Evolutionary conservation across 1,139 yeast species (phyloP).

Genomic region (Taphrina deformans): DNA sequence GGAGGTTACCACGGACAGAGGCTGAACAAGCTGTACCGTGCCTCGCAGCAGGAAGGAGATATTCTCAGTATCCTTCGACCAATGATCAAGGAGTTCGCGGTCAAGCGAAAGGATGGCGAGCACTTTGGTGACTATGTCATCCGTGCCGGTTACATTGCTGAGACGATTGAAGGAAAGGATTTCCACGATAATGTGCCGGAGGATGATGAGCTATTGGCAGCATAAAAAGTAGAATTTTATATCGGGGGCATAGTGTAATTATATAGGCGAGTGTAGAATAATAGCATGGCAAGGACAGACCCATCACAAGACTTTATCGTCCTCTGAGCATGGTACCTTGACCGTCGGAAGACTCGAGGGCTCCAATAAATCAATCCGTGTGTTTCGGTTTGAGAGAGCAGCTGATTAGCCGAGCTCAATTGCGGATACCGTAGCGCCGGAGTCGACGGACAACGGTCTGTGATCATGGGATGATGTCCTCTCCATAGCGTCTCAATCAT

Average conservation of each 20-base stretch:
- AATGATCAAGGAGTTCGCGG: slow-evolving; percentile 88
- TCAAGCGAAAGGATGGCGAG: slow-evolving; percentile 86
- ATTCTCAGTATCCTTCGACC: slow-evolving; percentile 75
- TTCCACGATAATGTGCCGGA: slow-evolving; percentile 79
- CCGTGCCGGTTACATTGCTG: slow-evolving; percentile 80
- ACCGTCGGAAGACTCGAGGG: too few species aligned
- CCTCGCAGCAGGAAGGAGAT: slow-evolving; percentile 88
- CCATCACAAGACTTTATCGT: too few species aligned
- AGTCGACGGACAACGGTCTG: too few species aligned
- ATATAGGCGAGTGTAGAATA: neutral
- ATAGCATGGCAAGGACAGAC: neutral
- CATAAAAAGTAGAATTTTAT: slow-evolving; percentile 1
- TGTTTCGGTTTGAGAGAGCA: too few species aligned
- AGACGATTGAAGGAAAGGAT: slow-evolving; percentile 84
- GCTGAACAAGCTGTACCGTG: slow-evolving; percentile 82
- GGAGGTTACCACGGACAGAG: slow-evolving; percentile 96
- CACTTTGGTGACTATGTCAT: slow-evolving; percentile 94
- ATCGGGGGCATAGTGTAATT: neutral
- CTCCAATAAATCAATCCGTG: too few species aligned
- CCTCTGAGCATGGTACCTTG: too few species aligned
- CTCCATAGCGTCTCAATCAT: too few species aligned
- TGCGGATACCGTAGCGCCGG: too few species aligned
- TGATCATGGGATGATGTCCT: too few species aligned
- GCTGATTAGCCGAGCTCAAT: too few species aligned
- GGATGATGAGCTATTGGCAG: slow-evolving; percentile 31